phyloP scores from a whole-genome alignment of 331 rosid genomes.

The Pyracantha coccinea region DNA sequence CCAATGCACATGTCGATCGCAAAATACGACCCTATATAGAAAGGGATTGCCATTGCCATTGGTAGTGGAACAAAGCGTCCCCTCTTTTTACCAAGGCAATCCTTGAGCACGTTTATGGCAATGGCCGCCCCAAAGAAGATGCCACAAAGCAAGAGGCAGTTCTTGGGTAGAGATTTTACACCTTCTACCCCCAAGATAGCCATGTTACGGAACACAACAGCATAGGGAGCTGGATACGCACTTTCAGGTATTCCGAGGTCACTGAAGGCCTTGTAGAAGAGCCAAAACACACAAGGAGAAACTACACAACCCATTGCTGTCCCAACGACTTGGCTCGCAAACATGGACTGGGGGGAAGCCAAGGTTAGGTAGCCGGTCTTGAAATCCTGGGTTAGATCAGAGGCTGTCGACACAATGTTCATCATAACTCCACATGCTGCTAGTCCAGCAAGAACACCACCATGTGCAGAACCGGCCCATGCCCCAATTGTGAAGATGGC shows the following conservation, averaged over 20 bases:
- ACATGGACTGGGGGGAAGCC: conserved; percentile 73
- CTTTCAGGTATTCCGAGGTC: conserved; percentile 33
- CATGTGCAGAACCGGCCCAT: conserved; percentile 67
- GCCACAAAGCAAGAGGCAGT: conserved; percentile 54
- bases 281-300: conserved; percentile 72
- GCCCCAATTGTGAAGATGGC: conserved; percentile 76
- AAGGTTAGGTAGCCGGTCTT: conserved; percentile 73
- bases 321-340: conserved; percentile 72
- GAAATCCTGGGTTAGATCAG: conserved; percentile 70
- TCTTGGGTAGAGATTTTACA: conserved; percentile 36
- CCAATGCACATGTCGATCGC: conserved; percentile 78
- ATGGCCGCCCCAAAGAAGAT: conserved; percentile 48
- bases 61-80: conserved; percentile 62
- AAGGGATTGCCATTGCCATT: conserved; percentile 86
- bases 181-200: conserved; percentile 61
- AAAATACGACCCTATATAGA: conserved; percentile 63
- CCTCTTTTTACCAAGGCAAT: conserved; percentile 29
- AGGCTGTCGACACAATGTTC: conserved; percentile 75
- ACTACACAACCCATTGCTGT: conserved; percentile 69
- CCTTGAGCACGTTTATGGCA: conserved; percentile 39
- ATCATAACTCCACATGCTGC: conserved; percentile 87
- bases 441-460: conserved; percentile 65
- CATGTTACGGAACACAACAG: conserved; percentile 60
- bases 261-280: conserved; percentile 58
- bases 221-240: conserved; percentile 45